Conservation (phyloP, 2,329 filamentous ascomycete genomes). For the Alternaria novae-zelandiae region DNA sequence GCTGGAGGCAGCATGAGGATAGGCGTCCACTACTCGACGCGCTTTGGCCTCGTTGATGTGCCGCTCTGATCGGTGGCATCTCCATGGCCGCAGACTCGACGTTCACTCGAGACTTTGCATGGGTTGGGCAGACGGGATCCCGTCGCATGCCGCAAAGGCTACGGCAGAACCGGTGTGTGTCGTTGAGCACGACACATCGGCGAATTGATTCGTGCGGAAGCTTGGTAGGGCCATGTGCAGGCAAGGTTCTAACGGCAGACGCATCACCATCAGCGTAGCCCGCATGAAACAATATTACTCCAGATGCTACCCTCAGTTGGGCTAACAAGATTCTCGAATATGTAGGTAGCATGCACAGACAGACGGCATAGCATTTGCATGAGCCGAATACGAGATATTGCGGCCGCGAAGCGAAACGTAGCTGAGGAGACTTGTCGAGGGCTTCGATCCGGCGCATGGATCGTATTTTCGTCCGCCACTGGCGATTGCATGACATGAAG, state of each 20-base stretch:
- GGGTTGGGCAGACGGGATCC: slow-evolving; percentile 31
- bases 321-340: slow-evolving; percentile 10
- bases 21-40: slow-evolving; percentile 4
- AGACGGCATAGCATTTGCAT: slow-evolving; percentile 20
- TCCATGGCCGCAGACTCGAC: slow-evolving; percentile 36
- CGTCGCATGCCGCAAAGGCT: slow-evolving; percentile 23
- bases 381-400: slow-evolving; percentile 26
- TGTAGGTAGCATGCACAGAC: slow-evolving; percentile 24
- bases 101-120: slow-evolving; percentile 19
- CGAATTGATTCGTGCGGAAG: slow-evolving; percentile 27
- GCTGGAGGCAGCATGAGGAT: slow-evolving; percentile 15
- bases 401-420: slow-evolving; percentile 9
- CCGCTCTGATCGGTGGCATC: slow-evolving; percentile 18
- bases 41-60: slow-evolving; percentile 3
- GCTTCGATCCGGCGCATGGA: not conserved
- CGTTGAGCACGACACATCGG: slow-evolving; percentile 35
- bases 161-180: slow-evolving; percentile 28
- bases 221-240: slow-evolving; percentile 27
- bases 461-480: slow-evolving; percentile 1
- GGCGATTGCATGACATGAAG: not conserved
- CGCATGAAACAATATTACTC: slow-evolving; percentile 36
- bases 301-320: slow-evolving; percentile 21
- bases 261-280: slow-evolving; percentile 36
- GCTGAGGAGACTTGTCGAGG: slow-evolving; percentile 8
- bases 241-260: slow-evolving; percentile 37